Conservation (phyloP, 169 alveolate genomes). For the Toxoplasma gondii region DNA sequence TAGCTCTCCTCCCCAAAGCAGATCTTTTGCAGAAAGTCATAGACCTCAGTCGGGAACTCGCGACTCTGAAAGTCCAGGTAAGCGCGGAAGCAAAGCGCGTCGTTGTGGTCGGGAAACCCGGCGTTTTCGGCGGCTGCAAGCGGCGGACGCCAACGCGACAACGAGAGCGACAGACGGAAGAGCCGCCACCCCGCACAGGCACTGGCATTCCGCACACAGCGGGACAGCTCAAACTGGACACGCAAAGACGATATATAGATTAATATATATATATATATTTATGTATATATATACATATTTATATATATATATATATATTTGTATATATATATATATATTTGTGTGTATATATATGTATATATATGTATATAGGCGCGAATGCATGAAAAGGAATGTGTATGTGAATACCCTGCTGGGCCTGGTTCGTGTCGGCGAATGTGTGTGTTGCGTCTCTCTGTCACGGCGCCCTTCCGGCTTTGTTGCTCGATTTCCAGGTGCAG, state of each 20-base stretch:
- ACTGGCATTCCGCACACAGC: neutral
- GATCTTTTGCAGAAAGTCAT: neutral
- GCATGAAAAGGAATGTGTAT: neutral
- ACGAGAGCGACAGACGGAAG: no score
- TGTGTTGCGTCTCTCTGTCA: no score
- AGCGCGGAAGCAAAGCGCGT: neutral
- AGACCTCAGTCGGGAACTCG: neutral
- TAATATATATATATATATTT: no score
- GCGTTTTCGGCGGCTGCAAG: no score
- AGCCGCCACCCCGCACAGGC: neutral
- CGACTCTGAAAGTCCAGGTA: slow-evolving; percentile 4
- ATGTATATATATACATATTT: no score
- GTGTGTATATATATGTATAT: neutral
- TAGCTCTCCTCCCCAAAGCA: neutral
- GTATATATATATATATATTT: neutral
- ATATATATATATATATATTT: no score
- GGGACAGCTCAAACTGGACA: neutral
- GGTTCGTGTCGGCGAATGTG: neutral
- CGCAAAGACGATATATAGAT: no score
- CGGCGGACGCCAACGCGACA: no score
- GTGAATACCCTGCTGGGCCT: neutral
- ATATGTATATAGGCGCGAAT: neutral
- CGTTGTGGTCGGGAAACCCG: no score
- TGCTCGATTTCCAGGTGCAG: slow-evolving; percentile 16
- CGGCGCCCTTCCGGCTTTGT: no score